Evolutionary conservation across 2,329 filamentous ascomycete species (phyloP).

Genomic region (Cladosporium sp.): DNA sequence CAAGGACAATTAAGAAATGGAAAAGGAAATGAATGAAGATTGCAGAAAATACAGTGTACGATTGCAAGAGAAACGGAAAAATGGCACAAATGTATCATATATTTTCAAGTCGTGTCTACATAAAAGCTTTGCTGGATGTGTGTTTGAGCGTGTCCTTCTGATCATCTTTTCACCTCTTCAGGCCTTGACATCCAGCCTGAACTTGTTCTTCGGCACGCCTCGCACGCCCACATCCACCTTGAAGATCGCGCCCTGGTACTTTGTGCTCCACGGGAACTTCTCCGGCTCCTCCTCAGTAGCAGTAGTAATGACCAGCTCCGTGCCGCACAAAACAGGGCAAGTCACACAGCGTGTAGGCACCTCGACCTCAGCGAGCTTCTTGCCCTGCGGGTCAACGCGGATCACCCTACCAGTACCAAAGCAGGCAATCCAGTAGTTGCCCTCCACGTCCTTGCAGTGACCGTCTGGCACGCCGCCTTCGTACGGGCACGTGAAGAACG

Average conservation of each 20-base stretch:
- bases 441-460: constrained; percentile 78
- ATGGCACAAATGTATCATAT: constrained; percentile 14
- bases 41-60: neutral
- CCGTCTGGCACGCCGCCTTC: constrained; percentile 74
- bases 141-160: neutral
- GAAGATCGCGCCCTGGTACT: constrained; percentile 72
- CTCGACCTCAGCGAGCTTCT: constrained; percentile 71
- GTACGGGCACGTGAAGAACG: constrained; percentile 70
- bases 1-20: constrained; percentile 9
- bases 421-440: constrained; percentile 87
- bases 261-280: constrained; percentile 61
- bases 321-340: constrained; percentile 77
- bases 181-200: constrained; percentile 48
- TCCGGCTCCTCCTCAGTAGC: constrained; percentile 70
- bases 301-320: constrained; percentile 75
- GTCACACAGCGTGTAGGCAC: constrained; percentile 79
- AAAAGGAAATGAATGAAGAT: neutral
- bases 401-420: constrained; percentile 77
- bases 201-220: constrained; percentile 66
- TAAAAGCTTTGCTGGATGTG: neutral
- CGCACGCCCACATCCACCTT: constrained; percentile 73
- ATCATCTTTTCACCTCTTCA: constrained; percentile 10
- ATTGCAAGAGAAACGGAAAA: neutral
- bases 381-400: constrained; percentile 69
- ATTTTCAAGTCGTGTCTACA: constrained; percentile 12